phyloP scores from a whole-genome alignment of 139 green algal genomes.

The Diplosphaera chodatii region DNA sequence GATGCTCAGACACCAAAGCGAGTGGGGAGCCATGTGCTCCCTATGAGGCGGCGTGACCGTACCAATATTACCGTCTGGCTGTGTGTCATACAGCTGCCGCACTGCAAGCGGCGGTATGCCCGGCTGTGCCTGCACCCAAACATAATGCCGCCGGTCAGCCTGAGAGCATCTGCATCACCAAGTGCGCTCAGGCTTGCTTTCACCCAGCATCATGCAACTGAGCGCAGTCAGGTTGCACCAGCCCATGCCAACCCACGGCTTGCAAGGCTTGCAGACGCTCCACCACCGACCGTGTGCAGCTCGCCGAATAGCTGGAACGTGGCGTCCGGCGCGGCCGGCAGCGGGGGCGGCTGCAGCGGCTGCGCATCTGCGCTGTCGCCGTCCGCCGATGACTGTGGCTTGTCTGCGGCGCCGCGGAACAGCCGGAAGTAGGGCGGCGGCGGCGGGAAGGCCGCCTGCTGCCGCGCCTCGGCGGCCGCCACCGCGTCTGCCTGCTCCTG shows the following conservation, averaged over 20 bases:
- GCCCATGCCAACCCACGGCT: too few species aligned
- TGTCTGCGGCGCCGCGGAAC: slow-evolving; percentile 14
- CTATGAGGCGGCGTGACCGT: neutral
- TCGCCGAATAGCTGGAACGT: slow-evolving; percentile 41
- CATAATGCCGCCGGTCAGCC: too few species aligned
- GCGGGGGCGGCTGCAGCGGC: slow-evolving; percentile 24
- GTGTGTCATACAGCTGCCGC: slow-evolving; percentile 14
- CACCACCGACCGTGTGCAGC: slow-evolving; percentile 26
- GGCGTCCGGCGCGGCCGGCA: slow-evolving; percentile 14
- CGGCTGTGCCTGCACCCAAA: slow-evolving; percentile 26
- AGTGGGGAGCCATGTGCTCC: neutral
- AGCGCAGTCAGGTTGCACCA: too few species aligned
- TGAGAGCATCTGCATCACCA: too few species aligned
- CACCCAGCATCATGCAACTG: too few species aligned
- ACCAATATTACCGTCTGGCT: slow-evolving; percentile 32
- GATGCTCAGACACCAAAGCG: too few species aligned
- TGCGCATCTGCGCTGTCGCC: slow-evolving; percentile 11
- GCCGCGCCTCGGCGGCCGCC: neutral
- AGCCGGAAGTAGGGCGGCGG: slow-evolving; percentile 37
- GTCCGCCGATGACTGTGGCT: too few species aligned
- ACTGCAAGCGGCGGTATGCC: slow-evolving; percentile 32
- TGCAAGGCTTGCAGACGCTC: neutral
- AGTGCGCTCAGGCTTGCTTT: too few species aligned
- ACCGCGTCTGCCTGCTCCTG: neutral
- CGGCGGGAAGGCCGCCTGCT: slow-evolving; percentile 32